These are phyloP conservation scores for Cruciata laevipes DNA, from an alignment of 257 asterid genomes.

Conservation along the genomic window DNA sequence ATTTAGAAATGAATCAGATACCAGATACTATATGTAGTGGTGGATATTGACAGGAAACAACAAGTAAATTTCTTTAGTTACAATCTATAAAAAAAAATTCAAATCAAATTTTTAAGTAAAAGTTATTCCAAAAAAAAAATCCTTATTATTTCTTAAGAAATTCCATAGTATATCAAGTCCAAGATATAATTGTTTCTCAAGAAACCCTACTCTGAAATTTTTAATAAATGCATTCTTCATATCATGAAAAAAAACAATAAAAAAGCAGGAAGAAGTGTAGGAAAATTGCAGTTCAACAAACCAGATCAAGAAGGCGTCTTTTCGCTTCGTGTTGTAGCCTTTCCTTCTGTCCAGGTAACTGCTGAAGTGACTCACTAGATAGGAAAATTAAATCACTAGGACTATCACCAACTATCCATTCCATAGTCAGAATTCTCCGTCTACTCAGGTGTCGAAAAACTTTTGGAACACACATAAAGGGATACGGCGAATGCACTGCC, in stretches of 20 bases:
- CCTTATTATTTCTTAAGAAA: neutral
- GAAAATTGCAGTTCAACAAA: constrained; percentile 15
- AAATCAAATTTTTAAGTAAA: neutral
- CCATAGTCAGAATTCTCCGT: constrained; percentile 86
- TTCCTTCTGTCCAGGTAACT: constrained; percentile 15
- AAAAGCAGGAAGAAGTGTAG: neutral
- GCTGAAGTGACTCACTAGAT: constrained; percentile 41
- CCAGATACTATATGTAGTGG: neutral
- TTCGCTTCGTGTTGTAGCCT: constrained; percentile 30
- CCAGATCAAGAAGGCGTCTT: constrained; percentile 37
- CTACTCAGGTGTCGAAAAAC: constrained; percentile 57
- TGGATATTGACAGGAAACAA: constrained; percentile 5
- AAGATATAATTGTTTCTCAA: neutral
- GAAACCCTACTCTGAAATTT: constrained; percentile 1
- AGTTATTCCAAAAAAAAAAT: neutral
- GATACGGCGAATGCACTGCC: constrained; percentile 69
- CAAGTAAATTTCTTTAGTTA: neutral
- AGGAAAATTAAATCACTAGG: constrained; percentile 57
- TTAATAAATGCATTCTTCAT: neutral
- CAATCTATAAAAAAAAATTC: neutral
- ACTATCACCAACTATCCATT: constrained; percentile 94
- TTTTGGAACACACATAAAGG: constrained; percentile 66
- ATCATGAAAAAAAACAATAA: neutral
- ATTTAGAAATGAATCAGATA: constrained; percentile 12
- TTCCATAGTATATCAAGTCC: neutral